Percentiles rank a stretch among this genome's conserved stretches.
These are phyloP conservation scores for Spongispora temasekensis DNA, from an alignment of 1,284 basidiomycete genomes.

Conservation along the genomic window DNA sequence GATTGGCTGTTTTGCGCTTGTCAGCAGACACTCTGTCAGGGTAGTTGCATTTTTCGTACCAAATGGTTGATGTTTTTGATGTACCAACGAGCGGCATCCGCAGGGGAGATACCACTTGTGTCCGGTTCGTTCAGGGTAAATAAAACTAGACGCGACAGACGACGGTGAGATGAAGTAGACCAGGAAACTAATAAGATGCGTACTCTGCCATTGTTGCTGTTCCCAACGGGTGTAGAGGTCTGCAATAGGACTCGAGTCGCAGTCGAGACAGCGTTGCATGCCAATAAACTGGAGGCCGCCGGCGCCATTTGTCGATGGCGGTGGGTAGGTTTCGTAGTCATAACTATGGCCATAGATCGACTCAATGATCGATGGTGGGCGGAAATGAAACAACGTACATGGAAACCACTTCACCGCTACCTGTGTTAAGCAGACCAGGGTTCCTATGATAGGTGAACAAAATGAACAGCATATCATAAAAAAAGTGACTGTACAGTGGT, in stretches of 20 bases:
- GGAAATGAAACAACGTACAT: constrained; percentile 23
- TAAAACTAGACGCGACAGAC: constrained; percentile 25
- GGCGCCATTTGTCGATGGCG: constrained; percentile 33
- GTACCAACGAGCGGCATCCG: constrained; percentile 39
- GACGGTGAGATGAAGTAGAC: not conserved
- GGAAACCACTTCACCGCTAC: constrained; percentile 33
- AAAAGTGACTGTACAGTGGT: constrained; percentile 16
- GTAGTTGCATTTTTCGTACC: constrained; percentile 15
- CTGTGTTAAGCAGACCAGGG: constrained; percentile 32
- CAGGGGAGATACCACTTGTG: constrained; percentile 26
- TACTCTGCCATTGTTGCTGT: constrained; percentile 36
- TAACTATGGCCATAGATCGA: constrained; percentile 23
- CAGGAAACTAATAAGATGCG: constrained; percentile 1
- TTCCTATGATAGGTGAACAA: constrained; percentile 21
- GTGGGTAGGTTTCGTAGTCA: constrained; percentile 40
- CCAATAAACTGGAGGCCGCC: constrained; percentile 40
- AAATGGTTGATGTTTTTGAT: constrained; percentile 39
- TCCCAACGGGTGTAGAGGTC: constrained; percentile 34
- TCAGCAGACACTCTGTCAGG: not conserved
- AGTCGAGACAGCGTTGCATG: constrained; percentile 41
- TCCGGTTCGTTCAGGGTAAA: constrained; percentile 43
- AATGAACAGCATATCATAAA: not conserved
- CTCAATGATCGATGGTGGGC: not conserved
- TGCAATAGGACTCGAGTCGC: constrained; percentile 38
- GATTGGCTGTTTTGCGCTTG: constrained; percentile 19